Conservation (phyloP, 352 stramenopile species). For the Phytophthora pluvialis region DNA sequence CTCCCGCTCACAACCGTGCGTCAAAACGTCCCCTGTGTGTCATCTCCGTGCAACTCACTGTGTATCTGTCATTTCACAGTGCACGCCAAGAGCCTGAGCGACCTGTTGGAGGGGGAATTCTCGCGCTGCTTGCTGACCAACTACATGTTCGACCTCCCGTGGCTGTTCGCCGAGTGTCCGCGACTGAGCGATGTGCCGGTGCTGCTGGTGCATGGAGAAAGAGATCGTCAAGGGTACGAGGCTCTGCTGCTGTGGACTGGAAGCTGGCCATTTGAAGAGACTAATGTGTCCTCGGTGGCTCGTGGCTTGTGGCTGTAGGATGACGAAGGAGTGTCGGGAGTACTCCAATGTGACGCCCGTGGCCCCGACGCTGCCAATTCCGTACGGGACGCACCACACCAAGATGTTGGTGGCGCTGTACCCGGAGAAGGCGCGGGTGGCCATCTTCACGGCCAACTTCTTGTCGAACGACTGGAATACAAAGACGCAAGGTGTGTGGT, state of each 20-base stretch:
- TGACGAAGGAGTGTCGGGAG: constrained; percentile 60
- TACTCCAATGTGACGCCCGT: constrained; percentile 70
- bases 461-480: constrained; percentile 79
- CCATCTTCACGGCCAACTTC: constrained; percentile 90
- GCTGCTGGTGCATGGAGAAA: constrained; percentile 82
- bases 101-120: constrained; percentile 70
- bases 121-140: constrained; percentile 74
- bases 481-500: constrained; percentile 88
- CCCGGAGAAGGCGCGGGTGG: constrained; percentile 66
- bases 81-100: constrained; percentile 45
- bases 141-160: constrained; percentile 83
- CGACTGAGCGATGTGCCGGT: constrained; percentile 66
- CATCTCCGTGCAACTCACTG: background rate
- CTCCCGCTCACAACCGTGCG: constrained; percentile 57
- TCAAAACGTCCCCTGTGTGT: constrained; percentile 1
- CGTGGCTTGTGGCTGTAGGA: constrained; percentile 35
- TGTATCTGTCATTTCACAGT: constrained; percentile 31
- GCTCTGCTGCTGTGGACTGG: background rate
- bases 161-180: constrained; percentile 72
- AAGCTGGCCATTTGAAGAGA: background rate
- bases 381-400: constrained; percentile 88
- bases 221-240: constrained; percentile 48
- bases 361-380: constrained; percentile 74
- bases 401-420: constrained; percentile 88
- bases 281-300: background rate